Evolutionary conservation across 495 filamentous ascomycete species (phyloP).

Genomic region (Letharia columbiana): DNA sequence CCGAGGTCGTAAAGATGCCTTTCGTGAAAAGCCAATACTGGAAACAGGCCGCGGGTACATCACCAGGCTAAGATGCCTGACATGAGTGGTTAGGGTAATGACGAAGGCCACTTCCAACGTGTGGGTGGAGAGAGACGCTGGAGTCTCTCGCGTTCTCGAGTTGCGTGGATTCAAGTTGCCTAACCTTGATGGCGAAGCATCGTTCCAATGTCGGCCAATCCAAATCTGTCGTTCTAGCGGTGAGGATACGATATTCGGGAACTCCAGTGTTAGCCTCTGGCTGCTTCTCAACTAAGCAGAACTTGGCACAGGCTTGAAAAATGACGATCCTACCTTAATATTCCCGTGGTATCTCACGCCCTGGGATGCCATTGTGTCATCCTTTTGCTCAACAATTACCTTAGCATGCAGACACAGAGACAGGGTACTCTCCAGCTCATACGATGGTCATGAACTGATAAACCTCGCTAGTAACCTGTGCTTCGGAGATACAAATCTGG

Average conservation of each 20-base stretch:
- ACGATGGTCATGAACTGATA: too few relatives aligned
- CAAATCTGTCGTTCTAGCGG: neutral
- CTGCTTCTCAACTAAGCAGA: too few relatives aligned
- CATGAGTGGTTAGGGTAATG: neutral
- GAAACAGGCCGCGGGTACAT: constrained; percentile 25
- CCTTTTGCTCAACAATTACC: too few relatives aligned
- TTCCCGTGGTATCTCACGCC: too few relatives aligned
- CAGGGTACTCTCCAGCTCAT: too few relatives aligned
- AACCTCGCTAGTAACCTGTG: too few relatives aligned
- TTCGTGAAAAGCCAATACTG: constrained; percentile 71
- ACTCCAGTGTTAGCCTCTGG: neutral
- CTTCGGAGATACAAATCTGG: too few relatives aligned
- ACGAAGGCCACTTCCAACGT: neutral
- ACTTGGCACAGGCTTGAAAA: too few relatives aligned
- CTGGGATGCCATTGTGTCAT: too few relatives aligned
- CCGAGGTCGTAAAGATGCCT: constrained; percentile 83
- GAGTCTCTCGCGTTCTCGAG: neutral
- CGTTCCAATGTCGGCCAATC: neutral
- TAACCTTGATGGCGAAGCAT: neutral
- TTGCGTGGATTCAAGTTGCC: neutral
- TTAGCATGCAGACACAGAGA: too few relatives aligned
- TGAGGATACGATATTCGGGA: neutral
- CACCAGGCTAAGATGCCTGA: constrained; percentile 14
- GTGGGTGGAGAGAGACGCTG: neutral
- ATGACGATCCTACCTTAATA: too few relatives aligned